phyloP scores from a whole-genome alignment of 805 yeast genomes.

The Spathaspora boniae region DNA sequence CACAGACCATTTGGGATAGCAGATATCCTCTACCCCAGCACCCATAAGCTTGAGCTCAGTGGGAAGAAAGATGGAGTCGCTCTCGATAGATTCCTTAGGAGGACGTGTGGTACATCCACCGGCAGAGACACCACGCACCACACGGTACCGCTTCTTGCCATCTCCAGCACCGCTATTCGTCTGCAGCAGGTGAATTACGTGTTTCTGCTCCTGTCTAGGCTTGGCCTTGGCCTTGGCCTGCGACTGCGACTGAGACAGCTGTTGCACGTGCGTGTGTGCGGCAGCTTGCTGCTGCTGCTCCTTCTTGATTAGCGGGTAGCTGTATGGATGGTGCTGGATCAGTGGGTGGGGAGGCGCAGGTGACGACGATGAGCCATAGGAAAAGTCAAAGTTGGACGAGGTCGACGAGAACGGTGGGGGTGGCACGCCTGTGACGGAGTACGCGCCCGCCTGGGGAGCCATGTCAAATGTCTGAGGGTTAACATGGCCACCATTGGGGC shows the following conservation, averaged over 20 bases:
- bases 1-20: constrained; percentile 49
- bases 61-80: constrained; percentile 35
- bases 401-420: neutral
- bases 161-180: constrained; percentile 1
- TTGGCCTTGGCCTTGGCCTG: too few species aligned
- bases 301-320: neutral
- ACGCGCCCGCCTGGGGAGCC: too few species aligned
- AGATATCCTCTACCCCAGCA: constrained; percentile 45
- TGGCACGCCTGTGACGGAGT: too few species aligned
- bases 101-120: constrained; percentile 58
- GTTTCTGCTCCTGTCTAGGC: too few species aligned
- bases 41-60: constrained; percentile 45
- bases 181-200: neutral
- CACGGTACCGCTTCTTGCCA: constrained; percentile 29
- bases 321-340: neutral
- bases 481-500: too few species aligned
- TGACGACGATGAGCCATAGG: neutral
- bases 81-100: constrained; percentile 38
- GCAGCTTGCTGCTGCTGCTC: neutral
- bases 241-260: too few species aligned
- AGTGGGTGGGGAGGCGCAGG: neutral
- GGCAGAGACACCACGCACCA: constrained; percentile 55
- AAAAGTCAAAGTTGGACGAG: neutral
- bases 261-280: too few species aligned
- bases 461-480: too few species aligned